phyloP scores from a whole-genome alignment of 2,329 filamentous ascomycete species.

The Alternaria sp. region DNA sequence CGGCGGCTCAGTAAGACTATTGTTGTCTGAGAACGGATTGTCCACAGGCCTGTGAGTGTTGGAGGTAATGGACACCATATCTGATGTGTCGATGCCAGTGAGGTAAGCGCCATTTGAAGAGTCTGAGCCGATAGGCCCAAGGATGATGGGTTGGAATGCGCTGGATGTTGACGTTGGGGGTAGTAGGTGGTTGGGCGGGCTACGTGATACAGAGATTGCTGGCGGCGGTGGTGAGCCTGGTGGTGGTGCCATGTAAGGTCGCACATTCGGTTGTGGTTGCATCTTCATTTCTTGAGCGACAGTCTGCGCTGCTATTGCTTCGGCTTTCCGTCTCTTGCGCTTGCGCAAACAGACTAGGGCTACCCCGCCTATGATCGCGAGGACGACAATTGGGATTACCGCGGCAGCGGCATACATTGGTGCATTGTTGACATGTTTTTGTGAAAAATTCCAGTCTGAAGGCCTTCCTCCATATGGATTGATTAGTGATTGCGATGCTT shows the following conservation, averaged over 20 bases:
- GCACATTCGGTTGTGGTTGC: conserved; percentile 16
- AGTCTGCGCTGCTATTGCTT: conserved; percentile 13
- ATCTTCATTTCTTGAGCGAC: conserved; percentile 40
- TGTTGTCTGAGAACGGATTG: conserved; percentile 43
- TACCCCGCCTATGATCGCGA: conserved; percentile 34
- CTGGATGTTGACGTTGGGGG: conserved; percentile 23
- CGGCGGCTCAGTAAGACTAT: conserved; percentile 43
- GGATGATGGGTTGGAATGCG: conserved; percentile 41
- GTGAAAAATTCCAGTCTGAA: conserved; percentile 5
- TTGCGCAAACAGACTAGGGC: conserved; percentile 41
- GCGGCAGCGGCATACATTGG: conserved; percentile 37
- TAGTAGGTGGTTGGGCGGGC: conserved; percentile 24
- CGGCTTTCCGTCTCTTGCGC: conserved; percentile 35
- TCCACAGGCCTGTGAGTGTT: conserved; percentile 30
- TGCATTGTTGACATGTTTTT: conserved; percentile 16
- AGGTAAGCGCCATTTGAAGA: conserved; percentile 44
- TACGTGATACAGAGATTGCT: conserved; percentile 13
- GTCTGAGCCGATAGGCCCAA: conserved; percentile 44
- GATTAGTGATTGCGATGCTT: conserved; percentile 6
- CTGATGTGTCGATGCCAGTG: conserved; percentile 51
- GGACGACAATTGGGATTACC: conserved; percentile 33
- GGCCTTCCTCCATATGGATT: not conserved
- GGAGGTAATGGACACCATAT: conserved; percentile 42
- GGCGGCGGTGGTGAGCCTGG: conserved; percentile 5
- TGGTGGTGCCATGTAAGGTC: conserved; percentile 33